Percentiles rank a stretch among this genome's conserved stretches.
Evolutionary conservation across 75 land plant genomes (phyloP).

Genomic region (Pinus taeda): DNA sequence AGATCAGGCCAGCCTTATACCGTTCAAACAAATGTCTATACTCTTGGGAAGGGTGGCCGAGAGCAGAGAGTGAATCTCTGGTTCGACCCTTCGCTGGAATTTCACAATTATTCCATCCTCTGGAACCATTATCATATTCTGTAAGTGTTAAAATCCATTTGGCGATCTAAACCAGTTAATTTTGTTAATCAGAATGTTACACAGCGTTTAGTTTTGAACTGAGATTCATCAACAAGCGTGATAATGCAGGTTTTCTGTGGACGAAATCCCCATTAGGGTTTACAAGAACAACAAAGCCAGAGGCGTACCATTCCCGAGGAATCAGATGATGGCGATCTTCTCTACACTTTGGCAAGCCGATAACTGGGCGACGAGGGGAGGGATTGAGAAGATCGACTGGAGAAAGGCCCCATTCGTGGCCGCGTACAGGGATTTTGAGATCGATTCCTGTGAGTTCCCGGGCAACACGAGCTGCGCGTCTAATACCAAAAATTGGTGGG

Average conservation of each 20-base stretch:
- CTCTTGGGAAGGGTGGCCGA: slow-evolving; percentile 47
- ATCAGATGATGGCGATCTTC: slow-evolving; percentile 80
- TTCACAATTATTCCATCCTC: slow-evolving; percentile 72
- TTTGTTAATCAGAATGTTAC: no score
- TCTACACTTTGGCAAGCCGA: slow-evolving; percentile 93
- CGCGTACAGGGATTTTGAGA: slow-evolving; percentile 68
- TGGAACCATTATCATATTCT: slow-evolving; percentile 72
- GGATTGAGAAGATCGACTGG: slow-evolving; percentile 84
- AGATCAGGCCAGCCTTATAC: slow-evolving; percentile 24
- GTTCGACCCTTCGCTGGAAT: slow-evolving; percentile 85
- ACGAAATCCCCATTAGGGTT: slow-evolving; percentile 5
- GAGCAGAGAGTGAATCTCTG: slow-evolving; percentile 85
- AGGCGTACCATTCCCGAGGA: slow-evolving; percentile 37
- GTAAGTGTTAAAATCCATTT: slow-evolving; percentile 28
- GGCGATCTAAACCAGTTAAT: no score
- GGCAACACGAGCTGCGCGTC: slow-evolving; percentile 23
- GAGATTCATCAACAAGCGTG: no score
- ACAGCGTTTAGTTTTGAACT: no score
- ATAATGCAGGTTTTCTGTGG: slow-evolving; percentile 8
- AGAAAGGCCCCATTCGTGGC: slow-evolving; percentile 73
- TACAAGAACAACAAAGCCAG: neutral
- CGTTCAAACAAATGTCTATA: slow-evolving; percentile 31
- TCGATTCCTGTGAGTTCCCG: slow-evolving; percentile 61
- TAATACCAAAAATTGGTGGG: slow-evolving; percentile 50
- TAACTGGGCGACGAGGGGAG: slow-evolving; percentile 87